Percentiles rank a stretch among this genome's conserved stretches.
Conservation (phyloP, 2,329 filamentous ascomycete genomes). For the Hymenoscyphus linearis region DNA sequence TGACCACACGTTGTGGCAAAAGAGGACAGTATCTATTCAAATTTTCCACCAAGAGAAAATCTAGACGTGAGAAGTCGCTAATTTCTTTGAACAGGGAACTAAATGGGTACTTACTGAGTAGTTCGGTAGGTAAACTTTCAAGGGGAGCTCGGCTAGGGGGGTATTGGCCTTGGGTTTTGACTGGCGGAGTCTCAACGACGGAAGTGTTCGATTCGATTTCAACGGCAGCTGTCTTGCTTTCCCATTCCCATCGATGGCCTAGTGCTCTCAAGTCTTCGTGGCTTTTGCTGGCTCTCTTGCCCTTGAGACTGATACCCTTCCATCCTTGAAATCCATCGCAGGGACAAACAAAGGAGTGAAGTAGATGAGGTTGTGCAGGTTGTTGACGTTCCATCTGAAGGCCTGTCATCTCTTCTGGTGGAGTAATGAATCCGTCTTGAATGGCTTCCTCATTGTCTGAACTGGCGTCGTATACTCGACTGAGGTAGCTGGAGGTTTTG, state of each 20-base stretch:
- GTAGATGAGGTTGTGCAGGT: constrained; percentile 44
- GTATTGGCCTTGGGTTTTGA: constrained; percentile 25
- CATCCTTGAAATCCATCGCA: constrained; percentile 54
- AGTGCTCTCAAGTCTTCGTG: constrained; percentile 54
- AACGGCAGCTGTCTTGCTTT: constrained; percentile 27
- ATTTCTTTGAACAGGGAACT: not conserved
- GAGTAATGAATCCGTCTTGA: constrained; percentile 36
- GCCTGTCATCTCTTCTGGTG: constrained; percentile 9
- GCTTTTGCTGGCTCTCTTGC: constrained; percentile 54
- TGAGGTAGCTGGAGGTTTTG: constrained; percentile 54
- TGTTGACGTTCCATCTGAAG: constrained; percentile 30
- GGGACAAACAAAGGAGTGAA: constrained; percentile 55
- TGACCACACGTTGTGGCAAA: constrained; percentile 2
- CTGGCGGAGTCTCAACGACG: not conserved
- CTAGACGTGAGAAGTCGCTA: constrained; percentile 4
- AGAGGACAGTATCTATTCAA: not conserved
- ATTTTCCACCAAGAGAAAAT: constrained; percentile 5
- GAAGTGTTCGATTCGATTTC: not conserved
- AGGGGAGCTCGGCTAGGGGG: constrained; percentile 49
- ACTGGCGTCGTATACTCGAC: constrained; percentile 26
- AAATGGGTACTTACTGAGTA: constrained; percentile 55
- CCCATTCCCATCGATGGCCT: constrained; percentile 47
- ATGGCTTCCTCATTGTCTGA: constrained; percentile 44
- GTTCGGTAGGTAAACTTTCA: constrained; percentile 64
- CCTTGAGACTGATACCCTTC: constrained; percentile 55